phyloP scores from a whole-genome alignment of 495 filamentous ascomycete species.

The Hypoxylon lienhwacheense region DNA sequence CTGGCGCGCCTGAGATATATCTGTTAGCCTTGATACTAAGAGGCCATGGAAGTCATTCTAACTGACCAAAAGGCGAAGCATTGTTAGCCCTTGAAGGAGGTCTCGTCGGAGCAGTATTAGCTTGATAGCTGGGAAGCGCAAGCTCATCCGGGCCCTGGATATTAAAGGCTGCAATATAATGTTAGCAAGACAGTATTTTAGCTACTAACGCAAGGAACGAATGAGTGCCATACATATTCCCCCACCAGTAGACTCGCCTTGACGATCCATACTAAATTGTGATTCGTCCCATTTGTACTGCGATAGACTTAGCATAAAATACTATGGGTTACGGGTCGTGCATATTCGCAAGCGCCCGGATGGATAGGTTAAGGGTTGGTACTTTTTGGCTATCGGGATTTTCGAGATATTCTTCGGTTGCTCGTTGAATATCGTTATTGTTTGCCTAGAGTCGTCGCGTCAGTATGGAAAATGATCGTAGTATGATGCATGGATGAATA shows the following conservation, averaged over 20 bases:
- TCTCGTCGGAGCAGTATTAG: constrained; percentile 61
- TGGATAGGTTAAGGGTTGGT: constrained; percentile 1
- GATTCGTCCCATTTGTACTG: constrained; percentile 55
- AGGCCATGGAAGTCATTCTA: constrained; percentile 37
- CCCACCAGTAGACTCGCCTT: constrained; percentile 42
- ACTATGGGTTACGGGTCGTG: neutral
- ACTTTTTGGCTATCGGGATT: constrained; percentile 43
- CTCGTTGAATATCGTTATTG: constrained; percentile 46
- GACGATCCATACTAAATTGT: constrained; percentile 48
- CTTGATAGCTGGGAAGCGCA: constrained; percentile 39
- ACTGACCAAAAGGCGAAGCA: constrained; percentile 47
- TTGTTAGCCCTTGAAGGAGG: constrained; percentile 69
- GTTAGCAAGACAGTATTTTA: constrained; percentile 11
- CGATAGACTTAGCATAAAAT: constrained; percentile 18
- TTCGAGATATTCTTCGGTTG: constrained; percentile 52
- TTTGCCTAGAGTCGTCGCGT: constrained; percentile 37
- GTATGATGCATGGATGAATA: constrained; percentile 14
- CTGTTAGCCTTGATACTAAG: constrained; percentile 22
- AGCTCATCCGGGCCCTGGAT: constrained; percentile 58
- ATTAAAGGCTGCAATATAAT: constrained; percentile 53
- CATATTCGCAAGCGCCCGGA: neutral
- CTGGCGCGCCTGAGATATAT: constrained; percentile 43
- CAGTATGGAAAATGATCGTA: constrained; percentile 5
- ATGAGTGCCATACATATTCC: constrained; percentile 36
- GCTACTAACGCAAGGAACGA: constrained; percentile 13